Conservation (phyloP, 495 filamentous ascomycete genomes). For the Daldinia childiae region DNA sequence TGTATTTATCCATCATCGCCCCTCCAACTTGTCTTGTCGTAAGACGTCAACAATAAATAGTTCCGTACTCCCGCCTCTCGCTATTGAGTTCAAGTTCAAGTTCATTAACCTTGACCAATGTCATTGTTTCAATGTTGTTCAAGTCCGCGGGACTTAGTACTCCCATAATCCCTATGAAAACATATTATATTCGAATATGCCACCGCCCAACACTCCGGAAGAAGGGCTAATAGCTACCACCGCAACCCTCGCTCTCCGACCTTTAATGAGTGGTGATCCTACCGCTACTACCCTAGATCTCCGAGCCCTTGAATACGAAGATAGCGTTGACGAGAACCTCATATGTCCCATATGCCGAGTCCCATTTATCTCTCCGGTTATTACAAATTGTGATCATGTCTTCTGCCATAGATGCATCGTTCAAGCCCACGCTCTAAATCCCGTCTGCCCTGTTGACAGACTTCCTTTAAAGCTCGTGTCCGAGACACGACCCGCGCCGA, state of each 20-base stretch:
- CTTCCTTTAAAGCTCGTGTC: conserved; percentile 48
- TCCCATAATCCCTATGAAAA: conserved; percentile 20
- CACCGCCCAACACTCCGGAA: conserved; percentile 49
- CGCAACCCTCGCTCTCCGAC: conserved; percentile 35
- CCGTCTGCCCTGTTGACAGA: conserved; percentile 63
- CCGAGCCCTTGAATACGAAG: conserved; percentile 74
- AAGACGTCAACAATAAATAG: conserved; percentile 4
- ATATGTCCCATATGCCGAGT: conserved; percentile 86
- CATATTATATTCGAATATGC: conserved; percentile 34
- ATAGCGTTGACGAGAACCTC: conserved; percentile 75
- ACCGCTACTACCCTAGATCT: conserved; percentile 60
- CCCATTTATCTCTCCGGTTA: conserved; percentile 76
- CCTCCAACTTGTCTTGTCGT: conserved; percentile 19
- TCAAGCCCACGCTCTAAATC: conserved; percentile 62
- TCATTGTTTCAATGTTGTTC: conserved; percentile 14
- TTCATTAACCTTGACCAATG: conserved; percentile 5
- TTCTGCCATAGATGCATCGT: conserved; percentile 80
- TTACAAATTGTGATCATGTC: conserved; percentile 70
- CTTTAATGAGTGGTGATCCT: conserved; percentile 24
- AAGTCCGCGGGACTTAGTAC: conserved; percentile 7
- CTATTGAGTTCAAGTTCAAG: conserved; percentile 8
- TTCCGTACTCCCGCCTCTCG: conserved; percentile 1
- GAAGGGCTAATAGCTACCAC: conserved; percentile 42
- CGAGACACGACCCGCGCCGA: conserved; percentile 47
- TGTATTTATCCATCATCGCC: conserved; percentile 16